Conservation (phyloP, 164 flowering plant genomes). For the Kingdonia uniflora region DNA sequence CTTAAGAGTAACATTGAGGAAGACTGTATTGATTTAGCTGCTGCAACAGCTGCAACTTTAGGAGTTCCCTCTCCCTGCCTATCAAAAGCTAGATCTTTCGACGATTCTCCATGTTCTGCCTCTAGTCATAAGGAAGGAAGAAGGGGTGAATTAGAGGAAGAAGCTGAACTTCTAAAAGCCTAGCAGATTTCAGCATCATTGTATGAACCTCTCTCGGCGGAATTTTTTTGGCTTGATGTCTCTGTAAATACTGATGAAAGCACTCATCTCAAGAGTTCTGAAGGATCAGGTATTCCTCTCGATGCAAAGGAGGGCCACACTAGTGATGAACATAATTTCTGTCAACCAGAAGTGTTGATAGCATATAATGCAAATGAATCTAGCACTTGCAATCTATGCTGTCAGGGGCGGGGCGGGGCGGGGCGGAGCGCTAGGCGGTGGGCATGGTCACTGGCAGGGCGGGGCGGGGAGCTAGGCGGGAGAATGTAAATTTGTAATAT, state of each 20-base stretch:
- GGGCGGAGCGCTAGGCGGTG: too few relatives aligned
- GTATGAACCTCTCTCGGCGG: constrained; percentile 12
- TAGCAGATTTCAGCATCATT: constrained; percentile 33
- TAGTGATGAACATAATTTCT: constrained; percentile 11
- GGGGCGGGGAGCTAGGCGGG: too few relatives aligned
- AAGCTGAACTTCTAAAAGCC: constrained; percentile 50
- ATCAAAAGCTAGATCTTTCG: constrained; percentile 67
- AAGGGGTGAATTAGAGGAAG: constrained; percentile 83
- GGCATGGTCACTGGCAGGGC: too few relatives aligned
- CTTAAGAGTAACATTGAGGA: constrained; percentile 29
- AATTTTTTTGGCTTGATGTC: constrained; percentile 6
- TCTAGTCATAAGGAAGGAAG: constrained; percentile 22
- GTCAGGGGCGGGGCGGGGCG: too few relatives aligned
- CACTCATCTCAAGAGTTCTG: constrained; percentile 6
- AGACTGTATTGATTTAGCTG: constrained; percentile 85
- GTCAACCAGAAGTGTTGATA: constrained; percentile 12
- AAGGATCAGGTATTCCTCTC: constrained; percentile 10
- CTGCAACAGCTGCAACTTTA: constrained; percentile 90
- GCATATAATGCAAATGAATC: constrained; percentile 12
- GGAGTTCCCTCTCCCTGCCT: constrained; percentile 94
- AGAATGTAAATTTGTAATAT: constrained; percentile 1
- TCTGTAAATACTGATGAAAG: constrained; percentile 14
- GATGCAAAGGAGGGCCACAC: constrained; percentile 8
- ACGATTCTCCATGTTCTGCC: constrained; percentile 42
- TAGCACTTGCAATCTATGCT: constrained; percentile 8